Evolutionary conservation across 192 early-diverging fungal species (phyloP).

Genomic region (Irineochytrium annulatum): DNA sequence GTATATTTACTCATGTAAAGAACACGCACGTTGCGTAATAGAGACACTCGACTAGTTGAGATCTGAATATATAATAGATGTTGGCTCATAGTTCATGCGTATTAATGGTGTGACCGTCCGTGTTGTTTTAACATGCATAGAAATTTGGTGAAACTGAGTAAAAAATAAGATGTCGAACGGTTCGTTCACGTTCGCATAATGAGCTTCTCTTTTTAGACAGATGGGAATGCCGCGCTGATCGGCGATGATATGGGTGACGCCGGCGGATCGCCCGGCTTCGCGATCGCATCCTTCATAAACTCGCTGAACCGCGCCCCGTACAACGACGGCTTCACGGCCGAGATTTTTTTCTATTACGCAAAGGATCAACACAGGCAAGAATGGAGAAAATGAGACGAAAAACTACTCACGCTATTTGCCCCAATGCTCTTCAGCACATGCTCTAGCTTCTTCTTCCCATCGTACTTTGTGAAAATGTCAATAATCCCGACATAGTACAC

Average conservation of each 20-base stretch:
- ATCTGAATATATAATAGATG: too few species aligned
- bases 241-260: not conserved
- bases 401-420: slow-evolving; percentile 59
- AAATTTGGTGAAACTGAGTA: too few species aligned
- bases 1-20: too few species aligned
- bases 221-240: too few species aligned
- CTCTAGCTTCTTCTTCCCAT: slow-evolving; percentile 81
- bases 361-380: not conserved
- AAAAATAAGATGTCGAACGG: too few species aligned
- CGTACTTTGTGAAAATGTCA: slow-evolving; percentile 96
- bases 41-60: too few species aligned
- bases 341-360: slow-evolving; percentile 46
- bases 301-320: slow-evolving; percentile 88
- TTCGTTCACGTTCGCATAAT: too few species aligned
- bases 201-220: too few species aligned
- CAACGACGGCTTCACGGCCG: slow-evolving; percentile 75
- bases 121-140: too few species aligned
- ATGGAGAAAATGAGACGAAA: not conserved
- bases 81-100: too few species aligned
- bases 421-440: slow-evolving; percentile 82
- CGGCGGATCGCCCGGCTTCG: not conserved
- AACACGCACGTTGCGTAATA: too few species aligned
- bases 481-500: slow-evolving; percentile 97
- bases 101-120: too few species aligned
- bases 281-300: slow-evolving; percentile 68